Percentiles rank a stretch among this genome's conserved stretches.
These are phyloP conservation scores for Pyrenophora graminea DNA, from an alignment of 2,329 filamentous ascomycete species.

Conservation along the genomic window DNA sequence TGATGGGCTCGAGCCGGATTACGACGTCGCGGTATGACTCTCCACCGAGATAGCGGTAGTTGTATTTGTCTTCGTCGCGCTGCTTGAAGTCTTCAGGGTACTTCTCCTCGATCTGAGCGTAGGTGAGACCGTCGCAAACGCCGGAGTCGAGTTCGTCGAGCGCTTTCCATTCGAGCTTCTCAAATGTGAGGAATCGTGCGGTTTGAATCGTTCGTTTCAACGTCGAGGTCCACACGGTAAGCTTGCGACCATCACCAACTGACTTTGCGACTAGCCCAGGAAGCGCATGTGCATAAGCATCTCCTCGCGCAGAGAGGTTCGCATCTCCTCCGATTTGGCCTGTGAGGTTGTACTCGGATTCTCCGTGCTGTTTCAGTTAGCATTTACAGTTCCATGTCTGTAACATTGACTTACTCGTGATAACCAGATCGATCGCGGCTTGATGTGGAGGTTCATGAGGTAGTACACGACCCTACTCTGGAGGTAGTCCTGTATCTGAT, in stretches of 20 bases:
- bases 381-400: neutral
- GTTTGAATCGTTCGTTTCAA: conserved; percentile 88
- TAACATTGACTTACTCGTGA: conserved; percentile 70
- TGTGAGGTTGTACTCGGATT: conserved; percentile 87
- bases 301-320: conserved; percentile 79
- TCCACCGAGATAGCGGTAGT: conserved; percentile 96
- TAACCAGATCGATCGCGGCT: conserved; percentile 93
- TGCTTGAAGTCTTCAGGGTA: conserved; percentile 95
- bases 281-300: conserved; percentile 83
- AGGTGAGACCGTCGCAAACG: conserved; percentile 94
- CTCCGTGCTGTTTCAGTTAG: conserved; percentile 71
- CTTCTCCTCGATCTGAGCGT: conserved; percentile 86
- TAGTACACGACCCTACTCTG: conserved; percentile 98
- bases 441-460: conserved; percentile 97
- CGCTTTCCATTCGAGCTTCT: conserved; percentile 98
- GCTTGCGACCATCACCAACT: conserved; percentile 72
- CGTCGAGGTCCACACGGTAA: conserved; percentile 77
- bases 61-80: conserved; percentile 98
- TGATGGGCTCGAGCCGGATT: conserved; percentile 96
- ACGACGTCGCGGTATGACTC: conserved; percentile 97
- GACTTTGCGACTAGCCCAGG: conserved; percentile 84
- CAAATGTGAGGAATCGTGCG: conserved; percentile 83
- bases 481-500: conserved; percentile 93
- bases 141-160: conserved; percentile 96
- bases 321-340: conserved; percentile 94